These are phyloP conservation scores for Boletus smithii DNA, from an alignment of 1,284 basidiomycete genomes.

Conservation along the genomic window DNA sequence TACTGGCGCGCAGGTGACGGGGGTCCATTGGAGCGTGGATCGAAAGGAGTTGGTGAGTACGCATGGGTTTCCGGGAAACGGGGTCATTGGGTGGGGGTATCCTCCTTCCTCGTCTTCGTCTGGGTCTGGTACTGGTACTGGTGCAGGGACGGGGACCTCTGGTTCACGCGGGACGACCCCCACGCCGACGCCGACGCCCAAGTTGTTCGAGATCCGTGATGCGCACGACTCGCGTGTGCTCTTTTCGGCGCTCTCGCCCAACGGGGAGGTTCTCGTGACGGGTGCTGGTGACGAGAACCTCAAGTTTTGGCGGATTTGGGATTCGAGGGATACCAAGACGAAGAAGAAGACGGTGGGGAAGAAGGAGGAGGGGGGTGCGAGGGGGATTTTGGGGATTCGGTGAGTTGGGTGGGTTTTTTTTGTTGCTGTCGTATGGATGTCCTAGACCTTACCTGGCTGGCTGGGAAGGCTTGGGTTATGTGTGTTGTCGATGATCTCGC, in stretches of 20 bases:
- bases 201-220: conserved; percentile 82
- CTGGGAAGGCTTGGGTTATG: background rate
- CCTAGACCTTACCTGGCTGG: background rate
- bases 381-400: conserved; percentile 36
- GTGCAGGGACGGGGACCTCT: conserved; percentile 21
- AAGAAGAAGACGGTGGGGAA: conserved; percentile 42
- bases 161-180: conserved; percentile 20
- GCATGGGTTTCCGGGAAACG: conserved; percentile 87
- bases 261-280: conserved; percentile 86
- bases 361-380: conserved; percentile 37
- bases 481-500: background rate
- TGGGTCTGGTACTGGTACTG: conserved; percentile 11
- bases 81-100: conserved; percentile 65
- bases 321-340: conserved; percentile 45
- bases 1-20: conserved; percentile 90
- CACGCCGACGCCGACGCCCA: conserved; percentile 18
- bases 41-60: conserved; percentile 90
- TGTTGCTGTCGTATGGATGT: background rate
- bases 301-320: conserved; percentile 89
- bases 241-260: conserved; percentile 81
- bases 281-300: conserved; percentile 92
- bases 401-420: conserved; percentile 10
- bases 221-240: conserved; percentile 90
- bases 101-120: conserved; percentile 58
- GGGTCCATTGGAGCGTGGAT: conserved; percentile 85